Base-by-base conservation (phyloP, 2,329 filamentous ascomycete species). In the Colletotrichum nymphaeae region DNA sequence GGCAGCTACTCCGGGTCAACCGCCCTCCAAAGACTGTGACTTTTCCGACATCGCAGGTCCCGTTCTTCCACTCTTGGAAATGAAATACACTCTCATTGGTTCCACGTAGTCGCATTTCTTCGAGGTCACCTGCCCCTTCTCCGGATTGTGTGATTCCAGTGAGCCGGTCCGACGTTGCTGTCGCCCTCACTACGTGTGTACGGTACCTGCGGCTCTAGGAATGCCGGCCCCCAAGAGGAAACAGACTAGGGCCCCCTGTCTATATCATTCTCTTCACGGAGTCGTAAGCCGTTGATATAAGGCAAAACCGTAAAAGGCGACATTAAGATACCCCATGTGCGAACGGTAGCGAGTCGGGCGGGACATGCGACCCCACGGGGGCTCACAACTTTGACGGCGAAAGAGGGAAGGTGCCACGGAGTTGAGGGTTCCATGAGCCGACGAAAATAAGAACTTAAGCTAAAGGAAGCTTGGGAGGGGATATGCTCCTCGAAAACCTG, bases 331-430 rank as follows among this genome's bases (percentile, higher is more conserved):
- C 16, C 16, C 59, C 32, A 16, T 67, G 24, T 24, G 55, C 19
- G 28, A 28, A 35, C 55, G 56, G 46, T 32, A 42, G 60, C 32
- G 55, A 70, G 37, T 56, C 67, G 32, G 32, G 4, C 56, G 5
- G 26, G 4, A 53, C 16, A 22, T 28, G 67, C 56, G 14, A 57
- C n/a, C 60, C 35, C 28, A 62, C 62, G 67, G 71, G 69, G 35
- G 55, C 37, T 32, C 19, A 24, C 5, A 6, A 9, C 32, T 11
- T 26, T 5, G 12, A 56, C 8, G 6, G n/a, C 37, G 57, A 60
- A 71, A 70, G n/a, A 16, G 67, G 71, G 35, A 73, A 65, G 55
- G 71, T 19, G 56, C 26, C 28, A 66, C 71, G 71, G 71, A 66
- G 49, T 62, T 35, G 67, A 66, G 56, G 56, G 46, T 35, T 66